These are phyloP conservation scores for Crithidia thermophila DNA, from an alignment of 208 protist species.

Conservation along the genomic window DNA sequence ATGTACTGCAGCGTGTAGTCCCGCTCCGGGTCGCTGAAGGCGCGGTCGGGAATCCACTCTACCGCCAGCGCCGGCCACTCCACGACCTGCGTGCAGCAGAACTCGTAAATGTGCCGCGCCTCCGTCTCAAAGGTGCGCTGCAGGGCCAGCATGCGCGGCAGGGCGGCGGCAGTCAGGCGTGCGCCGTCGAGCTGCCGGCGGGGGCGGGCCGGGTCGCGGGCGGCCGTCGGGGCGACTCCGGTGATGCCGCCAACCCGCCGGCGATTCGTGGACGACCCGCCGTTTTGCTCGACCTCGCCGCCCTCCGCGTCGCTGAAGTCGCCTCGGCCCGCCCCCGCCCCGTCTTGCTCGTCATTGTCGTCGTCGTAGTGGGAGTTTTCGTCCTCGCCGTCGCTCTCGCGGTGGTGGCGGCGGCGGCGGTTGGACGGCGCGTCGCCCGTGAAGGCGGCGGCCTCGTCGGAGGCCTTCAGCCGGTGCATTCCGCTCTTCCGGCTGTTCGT, in stretches of 20 bases:
- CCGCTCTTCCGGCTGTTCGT: background rate
- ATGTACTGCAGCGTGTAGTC: conserved; percentile 72
- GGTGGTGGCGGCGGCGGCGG: background rate
- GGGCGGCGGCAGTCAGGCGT: conserved; percentile 20
- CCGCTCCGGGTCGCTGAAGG: conserved; percentile 40
- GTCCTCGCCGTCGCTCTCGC: background rate
- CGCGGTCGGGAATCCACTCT: conserved; percentile 62
- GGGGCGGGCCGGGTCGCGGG: background rate
- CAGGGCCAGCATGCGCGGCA: conserved; percentile 44
- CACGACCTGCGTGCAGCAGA: conserved; percentile 47
- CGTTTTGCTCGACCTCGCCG: background rate
- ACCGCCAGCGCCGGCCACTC: conserved; percentile 66
- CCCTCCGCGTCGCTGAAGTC: background rate
- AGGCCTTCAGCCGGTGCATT: conserved; percentile 6
- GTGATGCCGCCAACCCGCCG: background rate
- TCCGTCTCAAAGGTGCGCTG: conserved; percentile 51
- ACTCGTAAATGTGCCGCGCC: conserved; percentile 42
- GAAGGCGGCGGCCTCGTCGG: background rate
- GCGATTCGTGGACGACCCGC: background rate
- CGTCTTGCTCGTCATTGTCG: background rate
- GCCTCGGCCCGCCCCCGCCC: too few relatives aligned
- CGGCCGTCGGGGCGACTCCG: background rate
- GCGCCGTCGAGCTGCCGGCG: background rate
- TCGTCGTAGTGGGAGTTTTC: background rate
- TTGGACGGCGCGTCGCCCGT: background rate